Conservation (phyloP, 2,329 filamentous ascomycete genomes). For the Penicillium palitans region DNA sequence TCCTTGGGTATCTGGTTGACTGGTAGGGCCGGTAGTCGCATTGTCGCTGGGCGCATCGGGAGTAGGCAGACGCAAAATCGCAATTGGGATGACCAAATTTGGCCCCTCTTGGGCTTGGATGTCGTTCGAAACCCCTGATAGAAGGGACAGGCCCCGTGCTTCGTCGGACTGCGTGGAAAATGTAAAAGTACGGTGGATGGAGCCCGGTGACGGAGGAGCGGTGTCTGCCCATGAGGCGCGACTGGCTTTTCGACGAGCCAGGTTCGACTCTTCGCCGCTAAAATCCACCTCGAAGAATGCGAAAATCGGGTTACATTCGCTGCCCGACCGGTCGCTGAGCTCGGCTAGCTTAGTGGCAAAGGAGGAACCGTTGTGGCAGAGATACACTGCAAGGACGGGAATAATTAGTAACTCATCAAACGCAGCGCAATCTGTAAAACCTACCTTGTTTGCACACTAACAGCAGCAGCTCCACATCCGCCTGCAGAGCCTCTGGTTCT, state of each 20-base stretch:
- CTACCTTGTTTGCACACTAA: slow-evolving; percentile 56
- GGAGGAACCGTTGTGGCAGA: slow-evolving; percentile 54
- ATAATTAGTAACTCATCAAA: slow-evolving; percentile 10
- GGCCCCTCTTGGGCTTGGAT: slow-evolving; percentile 52
- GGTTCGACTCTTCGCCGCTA: slow-evolving; percentile 38
- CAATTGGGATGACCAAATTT: slow-evolving; percentile 53
- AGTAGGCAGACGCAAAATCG: slow-evolving; percentile 42
- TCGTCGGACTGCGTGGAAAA: slow-evolving; percentile 48
- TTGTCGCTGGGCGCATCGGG: slow-evolving; percentile 19
- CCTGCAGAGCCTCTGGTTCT: slow-evolving; percentile 47
- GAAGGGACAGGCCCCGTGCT: slow-evolving; percentile 50
- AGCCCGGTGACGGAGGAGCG: slow-evolving; percentile 34
- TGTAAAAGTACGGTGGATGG: slow-evolving; percentile 42
- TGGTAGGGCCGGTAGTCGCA: slow-evolving; percentile 15
- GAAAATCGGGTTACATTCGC: slow-evolving; percentile 55
- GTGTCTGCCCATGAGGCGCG: slow-evolving; percentile 33
- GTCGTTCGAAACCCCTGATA: slow-evolving; percentile 52
- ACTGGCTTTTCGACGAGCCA: slow-evolving; percentile 33
- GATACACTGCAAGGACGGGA: slow-evolving; percentile 47
- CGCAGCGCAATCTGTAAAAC: slow-evolving; percentile 20
- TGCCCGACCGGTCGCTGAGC: slow-evolving; percentile 48
- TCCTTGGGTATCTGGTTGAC: slow-evolving; percentile 29
- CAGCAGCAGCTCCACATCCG: slow-evolving; percentile 52
- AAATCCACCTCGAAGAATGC: slow-evolving; percentile 56
- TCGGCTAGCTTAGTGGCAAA: slow-evolving; percentile 56